These are phyloP conservation scores for Aspergillus texensis DNA, from an alignment of 2,329 filamentous ascomycete species.

Conservation along the genomic window DNA sequence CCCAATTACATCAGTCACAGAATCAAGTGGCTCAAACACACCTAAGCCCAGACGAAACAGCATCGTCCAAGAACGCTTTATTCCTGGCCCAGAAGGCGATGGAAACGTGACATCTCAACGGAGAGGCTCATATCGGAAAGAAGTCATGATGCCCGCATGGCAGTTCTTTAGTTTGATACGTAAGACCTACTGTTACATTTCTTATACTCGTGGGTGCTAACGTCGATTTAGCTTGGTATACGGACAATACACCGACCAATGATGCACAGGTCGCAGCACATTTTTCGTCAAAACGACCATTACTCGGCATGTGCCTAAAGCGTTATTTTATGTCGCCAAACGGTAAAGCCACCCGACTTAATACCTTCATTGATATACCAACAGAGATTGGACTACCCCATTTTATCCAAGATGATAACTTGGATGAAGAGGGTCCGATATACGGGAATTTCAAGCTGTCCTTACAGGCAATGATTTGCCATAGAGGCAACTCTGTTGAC, in stretches of 20 bases:
- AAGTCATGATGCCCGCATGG: slow-evolving; percentile 94
- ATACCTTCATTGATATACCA: slow-evolving; percentile 90
- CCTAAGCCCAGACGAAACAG: slow-evolving; percentile 39
- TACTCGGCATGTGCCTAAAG: slow-evolving; percentile 91
- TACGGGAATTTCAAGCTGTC: slow-evolving; percentile 92
- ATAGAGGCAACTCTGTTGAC: slow-evolving; percentile 80
- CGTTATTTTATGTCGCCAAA: slow-evolving; percentile 76
- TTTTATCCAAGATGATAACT: slow-evolving; percentile 81
- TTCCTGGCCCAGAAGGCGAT: slow-evolving; percentile 48
- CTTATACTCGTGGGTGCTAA: slow-evolving; percentile 29
- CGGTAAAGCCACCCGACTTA: slow-evolving; percentile 70
- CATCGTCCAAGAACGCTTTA: slow-evolving; percentile 48
- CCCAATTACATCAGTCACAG: slow-evolving; percentile 31
- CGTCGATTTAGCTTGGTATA: slow-evolving; percentile 74
- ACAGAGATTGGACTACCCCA: slow-evolving; percentile 80
- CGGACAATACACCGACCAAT: slow-evolving; percentile 63
- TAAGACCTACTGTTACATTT: slow-evolving; percentile 50
- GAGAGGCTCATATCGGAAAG: slow-evolving; percentile 62
- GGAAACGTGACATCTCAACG: slow-evolving; percentile 34
- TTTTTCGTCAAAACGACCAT: slow-evolving; percentile 78
- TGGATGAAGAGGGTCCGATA: slow-evolving; percentile 66
- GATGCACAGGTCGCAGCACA: slow-evolving; percentile 86
- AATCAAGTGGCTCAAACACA: slow-evolving; percentile 26
- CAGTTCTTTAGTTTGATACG: slow-evolving; percentile 94
- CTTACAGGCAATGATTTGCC: slow-evolving; percentile 88